These are phyloP conservation scores for Thalassiosira hispida DNA, from an alignment of 352 stramenopile genomes.

Conservation along the genomic window DNA sequence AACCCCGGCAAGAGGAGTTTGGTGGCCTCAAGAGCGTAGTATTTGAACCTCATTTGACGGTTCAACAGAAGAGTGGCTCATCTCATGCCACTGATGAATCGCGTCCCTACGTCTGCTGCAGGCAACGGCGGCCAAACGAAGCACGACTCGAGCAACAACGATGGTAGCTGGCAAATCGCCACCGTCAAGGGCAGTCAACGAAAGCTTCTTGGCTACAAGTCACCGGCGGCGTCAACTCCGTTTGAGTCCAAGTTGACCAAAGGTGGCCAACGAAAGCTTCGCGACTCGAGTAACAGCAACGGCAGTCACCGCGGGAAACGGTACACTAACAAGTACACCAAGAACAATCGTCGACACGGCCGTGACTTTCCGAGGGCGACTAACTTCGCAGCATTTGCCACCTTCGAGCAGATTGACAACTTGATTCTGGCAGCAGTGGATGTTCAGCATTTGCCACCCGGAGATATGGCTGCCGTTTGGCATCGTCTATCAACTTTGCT, in stretches of 20 bases:
- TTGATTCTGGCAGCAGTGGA: background rate
- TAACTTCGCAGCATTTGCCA: background rate
- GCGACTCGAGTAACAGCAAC: slow-evolving; percentile 2
- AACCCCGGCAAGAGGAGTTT: background rate
- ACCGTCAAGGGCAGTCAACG: background rate
- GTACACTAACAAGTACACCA: too few species aligned
- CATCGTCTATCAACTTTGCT: background rate
- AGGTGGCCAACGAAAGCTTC: background rate
- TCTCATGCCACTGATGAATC: background rate
- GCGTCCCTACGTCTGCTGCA: background rate
- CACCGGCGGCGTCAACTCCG: too few species aligned
- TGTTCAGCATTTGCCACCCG: background rate
- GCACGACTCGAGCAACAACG: background rate
- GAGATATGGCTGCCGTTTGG: background rate
- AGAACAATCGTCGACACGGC: too few species aligned
- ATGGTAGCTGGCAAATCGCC: background rate
- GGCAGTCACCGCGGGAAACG: background rate
- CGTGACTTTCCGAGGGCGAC: background rate
- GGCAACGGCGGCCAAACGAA: background rate
- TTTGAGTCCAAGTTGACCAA: background rate
- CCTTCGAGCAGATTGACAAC: background rate
- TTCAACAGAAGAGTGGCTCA: too few species aligned
- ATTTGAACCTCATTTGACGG: too few species aligned
- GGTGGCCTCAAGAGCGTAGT: too few species aligned
- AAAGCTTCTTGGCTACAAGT: too few species aligned